phyloP scores from a whole-genome alignment of 768 basidiomycete genomes.

The Rossbeevera mucosa region DNA sequence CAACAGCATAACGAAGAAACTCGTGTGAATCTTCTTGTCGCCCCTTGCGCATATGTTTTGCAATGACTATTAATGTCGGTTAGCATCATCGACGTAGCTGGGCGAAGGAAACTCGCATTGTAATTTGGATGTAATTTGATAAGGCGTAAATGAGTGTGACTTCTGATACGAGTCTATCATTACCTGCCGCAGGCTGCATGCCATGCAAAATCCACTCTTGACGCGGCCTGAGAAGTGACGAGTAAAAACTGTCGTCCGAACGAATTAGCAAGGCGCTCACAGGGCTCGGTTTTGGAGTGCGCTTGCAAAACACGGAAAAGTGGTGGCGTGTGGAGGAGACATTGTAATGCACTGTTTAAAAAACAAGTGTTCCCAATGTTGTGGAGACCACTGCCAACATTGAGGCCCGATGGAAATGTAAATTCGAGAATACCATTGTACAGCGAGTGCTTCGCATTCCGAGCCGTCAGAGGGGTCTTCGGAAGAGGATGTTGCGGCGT shows the following conservation, averaged over 20 bases:
- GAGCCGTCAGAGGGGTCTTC: conserved; percentile 25
- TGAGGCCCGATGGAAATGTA: conserved; percentile 52
- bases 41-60: conserved; percentile 86
- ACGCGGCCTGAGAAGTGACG: conserved; percentile 34
- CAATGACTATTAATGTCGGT: conserved; percentile 58
- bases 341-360: conserved; percentile 91
- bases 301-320: conserved; percentile 57
- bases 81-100: conserved; percentile 4
- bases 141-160: conserved; percentile 55
- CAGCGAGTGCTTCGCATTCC: conserved; percentile 36
- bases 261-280: conserved; percentile 41
- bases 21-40: conserved; percentile 98
- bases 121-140: conserved; percentile 59
- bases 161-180: conserved; percentile 49
- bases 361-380: conserved; percentile 96
- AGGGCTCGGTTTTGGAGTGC: conserved; percentile 49
- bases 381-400: conserved; percentile 59
- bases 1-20: conserved; percentile 91
- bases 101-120: conserved; percentile 47
- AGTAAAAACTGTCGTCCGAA: conserved; percentile 3
- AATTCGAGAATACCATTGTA: conserved; percentile 54
- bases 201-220: conserved; percentile 67
- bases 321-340: conserved; percentile 88
- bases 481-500: conserved; percentile 25
- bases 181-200: conserved; percentile 61